Evolutionary conservation across 2,329 filamentous ascomycete species (phyloP), one percentile per base, ranked within the genome.

Genomic region (Ceratocystiopsis minuta): DNA sequence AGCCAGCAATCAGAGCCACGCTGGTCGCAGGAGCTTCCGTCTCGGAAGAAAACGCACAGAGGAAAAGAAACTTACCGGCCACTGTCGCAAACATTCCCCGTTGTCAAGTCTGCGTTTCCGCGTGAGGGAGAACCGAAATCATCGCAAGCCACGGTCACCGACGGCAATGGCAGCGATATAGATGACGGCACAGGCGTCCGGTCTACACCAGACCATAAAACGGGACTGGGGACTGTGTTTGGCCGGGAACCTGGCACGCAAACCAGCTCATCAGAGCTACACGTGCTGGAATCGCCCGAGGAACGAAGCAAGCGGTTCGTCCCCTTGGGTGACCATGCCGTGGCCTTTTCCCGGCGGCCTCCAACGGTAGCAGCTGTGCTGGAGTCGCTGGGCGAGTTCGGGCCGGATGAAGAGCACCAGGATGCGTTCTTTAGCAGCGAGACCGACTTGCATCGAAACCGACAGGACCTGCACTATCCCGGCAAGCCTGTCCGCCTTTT

Each of bases 371-470:
- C 34, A 2, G 32, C 28, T 2, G 45, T 43, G 17, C 20, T 40
- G 20, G 32, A 16, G 3, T 28, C 45, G 5, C 36, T 48, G 6
- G 39, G 33, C 16, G 40, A 38, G 16, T 43, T 38, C 16, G 45
- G 46, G 10, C 80, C 81, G 0, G 66, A 78, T 44, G 69, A 81
- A 14, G 70, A 95, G 39, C 92, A 94, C 48, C 82, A 86, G 56
- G 78, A 86, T 54, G 78, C 87, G 0, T 87, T 79, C 53, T 96
- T 94, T 55, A 82, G 86, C 50, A 68, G 82, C 24, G 84, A 92
- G 46, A 68, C 67, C 40, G 90, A 96, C 58, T 80, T 95, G 0
- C 86, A 87, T 28, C 24, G 24, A 2, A 28, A 28, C 24, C 24
- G 24, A 10, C 24, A 2, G 7, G 24, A 10, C 24, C 24, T 6